phyloP scores from a whole-genome alignment of 2,329 filamentous ascomycete genomes.

The Trichophaea hybrida region DNA sequence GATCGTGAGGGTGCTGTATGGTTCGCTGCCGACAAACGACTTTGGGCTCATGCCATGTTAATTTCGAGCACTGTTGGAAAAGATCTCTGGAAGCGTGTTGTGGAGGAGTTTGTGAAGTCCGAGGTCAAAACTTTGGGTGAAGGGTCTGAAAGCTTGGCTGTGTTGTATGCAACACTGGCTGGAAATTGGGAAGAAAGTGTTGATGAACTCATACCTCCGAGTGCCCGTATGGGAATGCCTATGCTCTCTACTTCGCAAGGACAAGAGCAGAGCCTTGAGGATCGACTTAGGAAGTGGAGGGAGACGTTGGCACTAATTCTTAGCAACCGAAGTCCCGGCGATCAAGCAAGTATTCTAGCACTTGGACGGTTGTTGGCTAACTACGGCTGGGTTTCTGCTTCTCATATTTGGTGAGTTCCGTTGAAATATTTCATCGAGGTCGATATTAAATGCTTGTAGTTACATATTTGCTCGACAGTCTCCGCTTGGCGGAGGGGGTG shows the following conservation, averaged over 20 bases:
- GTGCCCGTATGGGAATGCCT: slow-evolving; percentile 80
- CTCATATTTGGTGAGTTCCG: slow-evolving; percentile 55
- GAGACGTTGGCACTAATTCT: slow-evolving; percentile 77
- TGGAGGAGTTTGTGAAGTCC: slow-evolving; percentile 87
- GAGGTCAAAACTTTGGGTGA: slow-evolving; percentile 73
- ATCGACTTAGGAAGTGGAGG: slow-evolving; percentile 83
- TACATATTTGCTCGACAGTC: slow-evolving; percentile 67
- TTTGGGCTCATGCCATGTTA: slow-evolving; percentile 94
- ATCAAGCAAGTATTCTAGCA: slow-evolving; percentile 60
- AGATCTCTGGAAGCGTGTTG: slow-evolving; percentile 80
- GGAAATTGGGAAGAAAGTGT: slow-evolving; percentile 90
- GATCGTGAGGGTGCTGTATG: slow-evolving; percentile 85
- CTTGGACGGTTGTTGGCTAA: slow-evolving; percentile 68
- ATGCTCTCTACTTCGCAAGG: slow-evolving; percentile 50
- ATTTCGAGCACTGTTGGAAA: slow-evolving; percentile 65
- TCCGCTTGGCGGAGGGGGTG: slow-evolving; percentile 26
- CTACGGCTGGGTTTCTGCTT: slow-evolving; percentile 80
- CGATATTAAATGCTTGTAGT: slow-evolving; percentile 23
- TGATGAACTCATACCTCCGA: slow-evolving; percentile 85
- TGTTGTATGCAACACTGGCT: slow-evolving; percentile 83
- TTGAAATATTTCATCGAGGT: background rate
- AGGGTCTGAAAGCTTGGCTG: slow-evolving; percentile 66
- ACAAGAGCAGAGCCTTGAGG: slow-evolving; percentile 48
- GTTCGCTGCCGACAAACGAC: slow-evolving; percentile 77
- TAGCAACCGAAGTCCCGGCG: slow-evolving; percentile 72